These are phyloP conservation scores for Aspergillus haitiensis DNA, from an alignment of 495 filamentous ascomycete species.

Conservation along the genomic window DNA sequence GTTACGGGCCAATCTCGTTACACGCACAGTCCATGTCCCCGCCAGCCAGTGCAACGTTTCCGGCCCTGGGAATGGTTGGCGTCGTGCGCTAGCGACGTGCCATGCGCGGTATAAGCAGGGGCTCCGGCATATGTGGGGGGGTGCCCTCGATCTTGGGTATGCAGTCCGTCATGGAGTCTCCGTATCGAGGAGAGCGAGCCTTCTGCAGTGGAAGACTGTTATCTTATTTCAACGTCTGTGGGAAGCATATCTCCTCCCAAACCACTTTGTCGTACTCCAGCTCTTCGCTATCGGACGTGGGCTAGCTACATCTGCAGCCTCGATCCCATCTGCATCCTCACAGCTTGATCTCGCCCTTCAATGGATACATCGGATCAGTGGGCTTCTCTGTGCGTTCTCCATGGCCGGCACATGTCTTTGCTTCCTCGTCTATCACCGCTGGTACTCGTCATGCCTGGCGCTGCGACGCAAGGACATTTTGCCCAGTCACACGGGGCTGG, in stretches of 20 bases:
- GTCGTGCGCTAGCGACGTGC: slow-evolving; percentile 51
- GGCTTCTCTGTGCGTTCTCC: background rate
- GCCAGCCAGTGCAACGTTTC: slow-evolving; percentile 68
- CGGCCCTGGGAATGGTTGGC: slow-evolving; percentile 47
- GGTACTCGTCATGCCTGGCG: background rate
- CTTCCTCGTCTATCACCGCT: background rate
- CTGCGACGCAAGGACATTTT: background rate
- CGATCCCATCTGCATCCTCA: background rate
- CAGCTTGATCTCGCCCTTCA: background rate
- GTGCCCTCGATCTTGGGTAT: background rate
- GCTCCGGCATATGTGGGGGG: background rate
- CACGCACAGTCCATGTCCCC: slow-evolving; percentile 52
- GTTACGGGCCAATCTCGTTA: slow-evolving; percentile 59
- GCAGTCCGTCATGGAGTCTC: background rate
- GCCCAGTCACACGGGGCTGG: background rate
- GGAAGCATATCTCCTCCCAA: background rate
- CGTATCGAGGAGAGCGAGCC: background rate
- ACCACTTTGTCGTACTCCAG: background rate
- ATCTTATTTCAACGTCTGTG: background rate
- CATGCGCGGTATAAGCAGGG: background rate
- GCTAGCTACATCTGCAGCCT: no score
- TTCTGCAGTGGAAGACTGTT: background rate
- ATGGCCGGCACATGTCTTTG: background rate
- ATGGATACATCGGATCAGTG: background rate
- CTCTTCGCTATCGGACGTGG: background rate